Conservation (phyloP, 2,329 filamentous ascomycete species). For the Aspergillus tanneri region DNA sequence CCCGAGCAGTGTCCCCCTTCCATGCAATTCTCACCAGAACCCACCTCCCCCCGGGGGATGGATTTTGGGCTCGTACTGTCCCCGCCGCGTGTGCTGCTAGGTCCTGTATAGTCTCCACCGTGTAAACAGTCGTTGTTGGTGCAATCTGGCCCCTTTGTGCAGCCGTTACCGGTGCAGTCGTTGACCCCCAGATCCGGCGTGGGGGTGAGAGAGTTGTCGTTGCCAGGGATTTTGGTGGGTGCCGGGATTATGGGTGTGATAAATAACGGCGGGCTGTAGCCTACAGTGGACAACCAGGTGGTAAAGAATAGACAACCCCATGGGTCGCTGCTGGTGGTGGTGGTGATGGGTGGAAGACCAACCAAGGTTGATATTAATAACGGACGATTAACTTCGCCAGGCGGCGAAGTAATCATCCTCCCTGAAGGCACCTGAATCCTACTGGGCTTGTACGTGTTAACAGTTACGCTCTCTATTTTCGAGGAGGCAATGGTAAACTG, state of each 20-base stretch:
- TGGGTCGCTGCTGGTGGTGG: neutral
- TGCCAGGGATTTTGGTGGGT: neutral
- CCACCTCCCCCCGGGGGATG: neutral
- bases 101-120: conserved; percentile 1
- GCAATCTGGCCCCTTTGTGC: neutral
- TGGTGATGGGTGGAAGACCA: neutral
- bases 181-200: neutral
- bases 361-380: neutral
- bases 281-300: neutral
- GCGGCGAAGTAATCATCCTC: neutral
- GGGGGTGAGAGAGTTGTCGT: neutral
- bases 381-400: neutral
- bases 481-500: neutral
- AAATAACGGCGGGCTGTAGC: neutral
- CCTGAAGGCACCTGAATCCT: neutral
- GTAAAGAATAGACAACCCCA: neutral
- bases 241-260: neutral
- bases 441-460: neutral
- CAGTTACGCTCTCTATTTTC: neutral
- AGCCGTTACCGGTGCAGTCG: neutral
- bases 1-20: neutral
- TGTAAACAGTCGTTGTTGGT: neutral
- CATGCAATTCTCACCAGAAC: neutral
- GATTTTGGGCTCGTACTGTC: neutral
- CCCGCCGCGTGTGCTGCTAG: neutral